Evolutionary conservation across 176 grass and related monocot species (phyloP), one percentile per base, ranked within the genome.

Genomic region (Raddia guianensis): DNA sequence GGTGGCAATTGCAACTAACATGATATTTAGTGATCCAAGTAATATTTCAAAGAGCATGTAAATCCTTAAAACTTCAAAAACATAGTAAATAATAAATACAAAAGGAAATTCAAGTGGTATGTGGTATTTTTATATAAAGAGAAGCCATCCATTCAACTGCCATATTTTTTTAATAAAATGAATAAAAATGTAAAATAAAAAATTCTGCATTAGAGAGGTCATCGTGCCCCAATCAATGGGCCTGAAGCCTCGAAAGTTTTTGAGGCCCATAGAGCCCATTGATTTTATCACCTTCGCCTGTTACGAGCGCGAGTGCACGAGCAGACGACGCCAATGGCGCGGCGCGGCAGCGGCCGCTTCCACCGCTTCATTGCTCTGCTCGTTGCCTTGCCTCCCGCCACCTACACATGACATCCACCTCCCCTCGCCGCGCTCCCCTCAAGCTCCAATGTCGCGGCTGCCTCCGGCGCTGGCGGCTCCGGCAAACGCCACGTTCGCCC

Each of bases 401-500:
- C 7, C 70, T 20, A 9, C 73, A 52, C 80, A 80, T 74, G 80
- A 79, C 7, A 15, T 33, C 52, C 51, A 21, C 68, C 88, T 14
- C 20, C 53, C 53, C 33, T 12, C 5, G 12, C 7, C 40, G 40
- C 49, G 56, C 66, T 33, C 21, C 71, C 79, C 46, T 56, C 12
- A 56, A 76, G 47, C 15, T 73, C 2, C 5, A 9, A 83, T 86
- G 82, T 8, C 56, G 13, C 13, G 13, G 74, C 4, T 12, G 5
- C 37, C 70, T 52, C 48, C 75, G 40, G 40, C 9, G 12, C 54
- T 63, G 57, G 46, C 33, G 15, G 4, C 64, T 18, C 59, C 59
- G 46, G 55, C 81, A 46, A 49, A 44, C 7, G 48, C 66, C 83
- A 90, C 75, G 52, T 94, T 97, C 87, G 88, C 89, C 66, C 87